Base-by-base conservation (phyloP, 768 basidiomycete genomes). In the Tubosaeta sp. region DNA sequence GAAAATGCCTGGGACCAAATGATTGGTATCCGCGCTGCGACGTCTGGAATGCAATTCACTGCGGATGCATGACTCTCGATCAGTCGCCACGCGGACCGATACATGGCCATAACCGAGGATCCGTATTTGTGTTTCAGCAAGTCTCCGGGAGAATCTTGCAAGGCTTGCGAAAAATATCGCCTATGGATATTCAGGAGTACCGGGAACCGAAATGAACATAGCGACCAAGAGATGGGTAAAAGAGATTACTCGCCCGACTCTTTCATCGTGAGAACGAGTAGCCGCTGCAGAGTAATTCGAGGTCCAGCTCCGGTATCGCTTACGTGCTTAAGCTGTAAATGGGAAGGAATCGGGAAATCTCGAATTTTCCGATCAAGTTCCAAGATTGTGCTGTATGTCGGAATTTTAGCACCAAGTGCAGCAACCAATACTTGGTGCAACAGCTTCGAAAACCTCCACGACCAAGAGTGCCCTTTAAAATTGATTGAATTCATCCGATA, bases 1-100 rank as follows among this genome's bases (percentile, higher is more conserved):
- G 85, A 83, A 25, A 88, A 67, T 4, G 76, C 76, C 33, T 83
- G 79, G 12, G 85, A 86, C 84, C 87, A 88, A n/a, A 79, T 65
- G 10, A 82, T 56, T 14, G 72, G 74, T 29, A 81, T 58, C 10
- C 85, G 71, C 8, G 72, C 63, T 5, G 81, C 59, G 6, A 80
- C 55, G 2, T 73, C 65, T 1, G 80, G 76, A 5, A 72, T 66
- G 17, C 59, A 53, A 14, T 64, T 62, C 68, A 76, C 79, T 1
- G 74, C 67, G n/a, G 74, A 64, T 16, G 70, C 68, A 47, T 85
- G 68, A 0, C 74, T 73, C 43, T 78, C 73, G 37, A 83, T 79
- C 29, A 87, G 59, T 14, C 86, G 72, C 81, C 84, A 88, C 5
- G 85, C 82, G 2, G 84, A 85, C 2, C 85, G 83, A 66, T 86